Evolutionary conservation across 2,329 filamentous ascomycete genomes (phyloP), one percentile per base, ranked within the genome.

Genomic region (Paecilomyces formosus): DNA sequence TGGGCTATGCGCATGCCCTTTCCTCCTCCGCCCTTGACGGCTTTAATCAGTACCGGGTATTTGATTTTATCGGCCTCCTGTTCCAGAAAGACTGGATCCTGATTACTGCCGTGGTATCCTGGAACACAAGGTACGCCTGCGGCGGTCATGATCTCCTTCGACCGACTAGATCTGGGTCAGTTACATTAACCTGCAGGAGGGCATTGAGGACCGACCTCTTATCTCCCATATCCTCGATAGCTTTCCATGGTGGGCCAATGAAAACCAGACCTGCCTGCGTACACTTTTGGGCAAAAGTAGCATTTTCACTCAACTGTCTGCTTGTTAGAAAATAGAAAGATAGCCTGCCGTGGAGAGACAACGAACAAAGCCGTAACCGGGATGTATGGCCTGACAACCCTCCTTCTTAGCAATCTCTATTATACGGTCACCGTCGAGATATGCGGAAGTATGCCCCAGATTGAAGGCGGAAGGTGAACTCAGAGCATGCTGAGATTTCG

Each of bases 101-200:
- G 94, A 56, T 96, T 90, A 1, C 81, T 68, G 18, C 94, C 94
- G 72, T 97, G 94, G 69, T 99, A 99, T 0, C 94, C 94, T 0
- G 94, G 94, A 54, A 99, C 94, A 68, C 94, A 97, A 3, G 92
- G 92, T 3, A 99, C 94, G 8, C 92, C 91, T n/a, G 94, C 93
- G 3, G 86, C 85, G 33, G 85, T 91, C 94, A 99, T 97, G 70
- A 99, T 97, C 71, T 96, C 89, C 75, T 99, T 99, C 56, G 90
- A 94, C 60, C 89, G 82, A 57, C 82, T 83, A 54, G 7, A 51
- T 6, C 45, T 3, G 3, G 24, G 58, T 66, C 45, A 69, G 60
- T 31, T 54, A 45, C 26, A 2, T 45, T 0, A 9, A 22, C 22
- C 45, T 4, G 7, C 28, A 52, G 21, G 9, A 8, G 12, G 50